Conservation (phyloP, 108 stramenopile species). For the Skeletonema marinoi region DNA sequence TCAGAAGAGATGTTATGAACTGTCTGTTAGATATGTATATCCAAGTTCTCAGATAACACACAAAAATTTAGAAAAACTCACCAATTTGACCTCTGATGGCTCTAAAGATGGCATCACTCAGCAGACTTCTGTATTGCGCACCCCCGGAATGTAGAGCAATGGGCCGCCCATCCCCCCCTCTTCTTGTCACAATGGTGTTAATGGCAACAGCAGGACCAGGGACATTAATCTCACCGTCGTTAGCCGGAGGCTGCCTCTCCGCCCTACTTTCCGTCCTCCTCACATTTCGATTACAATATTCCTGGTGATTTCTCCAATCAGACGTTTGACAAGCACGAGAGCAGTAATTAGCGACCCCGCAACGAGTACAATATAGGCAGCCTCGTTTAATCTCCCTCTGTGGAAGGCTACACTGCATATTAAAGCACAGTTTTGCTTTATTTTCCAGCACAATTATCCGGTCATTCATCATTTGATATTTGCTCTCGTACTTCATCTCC, state of each 20-base stretch:
- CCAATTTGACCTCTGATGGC: neutral
- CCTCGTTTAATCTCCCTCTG: neutral
- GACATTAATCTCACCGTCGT: neutral
- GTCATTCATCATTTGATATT: neutral
- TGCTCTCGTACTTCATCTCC: constrained; percentile 9
- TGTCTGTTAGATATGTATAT: neutral
- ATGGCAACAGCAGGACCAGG: neutral
- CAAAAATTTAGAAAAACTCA: too few relatives aligned
- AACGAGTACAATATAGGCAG: neutral
- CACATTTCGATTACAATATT: neutral
- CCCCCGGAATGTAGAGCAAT: neutral
- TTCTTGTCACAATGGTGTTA: neutral
- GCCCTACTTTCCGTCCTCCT: neutral
- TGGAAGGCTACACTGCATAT: neutral
- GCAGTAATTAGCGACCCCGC: neutral
- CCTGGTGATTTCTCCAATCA: constrained; percentile 1
- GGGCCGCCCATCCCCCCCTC: neutral
- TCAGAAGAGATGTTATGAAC: neutral
- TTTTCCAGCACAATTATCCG: neutral
- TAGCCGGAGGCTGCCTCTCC: neutral
- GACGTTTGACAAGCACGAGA: neutral
- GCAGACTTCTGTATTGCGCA: neutral
- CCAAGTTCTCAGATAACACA: neutral
- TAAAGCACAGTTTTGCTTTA: neutral
- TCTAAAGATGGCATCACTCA: neutral